Conservation (phyloP, 345 rosid species). For the Salix dunnii region DNA sequence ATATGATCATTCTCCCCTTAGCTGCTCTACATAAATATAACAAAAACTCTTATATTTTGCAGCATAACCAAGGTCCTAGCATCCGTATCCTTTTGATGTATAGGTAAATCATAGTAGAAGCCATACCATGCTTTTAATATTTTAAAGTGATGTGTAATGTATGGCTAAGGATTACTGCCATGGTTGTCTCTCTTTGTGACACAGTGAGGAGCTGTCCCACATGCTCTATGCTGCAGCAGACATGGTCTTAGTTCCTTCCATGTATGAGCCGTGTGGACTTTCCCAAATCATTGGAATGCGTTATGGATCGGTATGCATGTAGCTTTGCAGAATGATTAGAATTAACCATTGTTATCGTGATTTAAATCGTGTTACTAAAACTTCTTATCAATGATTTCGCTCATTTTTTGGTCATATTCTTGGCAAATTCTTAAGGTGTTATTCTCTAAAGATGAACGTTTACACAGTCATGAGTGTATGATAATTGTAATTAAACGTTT, state of each 20-base stretch:
- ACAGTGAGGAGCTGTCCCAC: slow-evolving; percentile 59
- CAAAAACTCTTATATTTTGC: slow-evolving; percentile 13
- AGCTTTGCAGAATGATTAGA: not conserved
- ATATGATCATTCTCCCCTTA: not conserved
- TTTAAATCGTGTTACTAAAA: not conserved
- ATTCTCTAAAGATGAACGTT: not conserved
- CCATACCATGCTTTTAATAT: too few relatives aligned
- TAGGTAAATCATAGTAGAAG: slow-evolving; percentile 34
- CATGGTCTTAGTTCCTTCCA: slow-evolving; percentile 56
- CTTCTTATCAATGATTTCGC: not conserved
- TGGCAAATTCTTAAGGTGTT: not conserved
- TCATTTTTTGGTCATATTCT: not conserved
- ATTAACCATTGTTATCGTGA: not conserved
- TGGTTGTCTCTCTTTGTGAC: not conserved
- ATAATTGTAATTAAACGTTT: not conserved
- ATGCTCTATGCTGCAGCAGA: slow-evolving; percentile 67
- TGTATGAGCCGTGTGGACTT: slow-evolving; percentile 64
- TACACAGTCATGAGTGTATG: not conserved
- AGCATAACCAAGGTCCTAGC: slow-evolving; percentile 45
- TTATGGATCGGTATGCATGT: slow-evolving; percentile 51
- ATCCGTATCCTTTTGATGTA: slow-evolving; percentile 45
- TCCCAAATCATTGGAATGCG: slow-evolving; percentile 66
- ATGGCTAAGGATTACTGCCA: not conserved
- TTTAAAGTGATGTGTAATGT: not conserved
- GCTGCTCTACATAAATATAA: not conserved